Percentiles rank a stretch among this genome's conserved stretches.
Conservation (phyloP, 306 rosid genomes). For the Vigna radiata region DNA sequence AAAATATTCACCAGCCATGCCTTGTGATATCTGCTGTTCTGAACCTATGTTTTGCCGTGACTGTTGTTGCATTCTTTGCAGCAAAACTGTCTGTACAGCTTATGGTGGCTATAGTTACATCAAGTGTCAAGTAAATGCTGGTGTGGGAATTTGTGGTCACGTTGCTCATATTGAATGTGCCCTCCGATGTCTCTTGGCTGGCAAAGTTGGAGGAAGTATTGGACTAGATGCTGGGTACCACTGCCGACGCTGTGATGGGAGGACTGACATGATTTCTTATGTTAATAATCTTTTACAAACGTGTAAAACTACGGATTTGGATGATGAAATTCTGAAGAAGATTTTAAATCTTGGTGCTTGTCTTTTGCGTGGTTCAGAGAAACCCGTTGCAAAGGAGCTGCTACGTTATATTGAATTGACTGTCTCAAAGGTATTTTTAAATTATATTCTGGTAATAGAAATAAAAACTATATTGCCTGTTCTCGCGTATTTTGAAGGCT, state of each 20-base stretch:
- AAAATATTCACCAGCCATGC: conserved; percentile 52
- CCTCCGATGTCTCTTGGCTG: conserved; percentile 71
- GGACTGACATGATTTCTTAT: conserved; percentile 73
- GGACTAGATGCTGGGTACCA: conserved; percentile 76
- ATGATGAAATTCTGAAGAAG: conserved; percentile 56
- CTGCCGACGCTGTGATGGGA: conserved; percentile 88
- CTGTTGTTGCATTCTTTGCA: conserved; percentile 86
- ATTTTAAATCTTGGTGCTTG: conserved; percentile 66
- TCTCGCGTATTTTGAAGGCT: conserved; percentile 32
- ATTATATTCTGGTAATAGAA: conserved; percentile 30
- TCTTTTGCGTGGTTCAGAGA: conserved; percentile 75
- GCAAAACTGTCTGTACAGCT: conserved; percentile 59
- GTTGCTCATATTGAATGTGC: conserved; percentile 85
- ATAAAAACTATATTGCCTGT: conserved; percentile 27
- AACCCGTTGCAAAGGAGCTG: conserved; percentile 58
- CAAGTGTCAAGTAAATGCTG: conserved; percentile 60
- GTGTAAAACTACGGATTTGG: conserved; percentile 61
- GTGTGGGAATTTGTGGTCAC: conserved; percentile 74
- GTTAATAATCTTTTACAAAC: conserved; percentile 56
- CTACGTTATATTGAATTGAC: conserved; percentile 58
- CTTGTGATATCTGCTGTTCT: conserved; percentile 79
- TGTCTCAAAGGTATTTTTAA: conserved; percentile 64
- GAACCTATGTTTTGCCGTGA: conserved; percentile 80
- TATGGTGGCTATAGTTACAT: conserved; percentile 72
- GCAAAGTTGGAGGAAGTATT: conserved; percentile 77